Evolutionary conservation across 1,139 yeast species (phyloP).

Genomic region (Lipomyces yarrowii): DNA sequence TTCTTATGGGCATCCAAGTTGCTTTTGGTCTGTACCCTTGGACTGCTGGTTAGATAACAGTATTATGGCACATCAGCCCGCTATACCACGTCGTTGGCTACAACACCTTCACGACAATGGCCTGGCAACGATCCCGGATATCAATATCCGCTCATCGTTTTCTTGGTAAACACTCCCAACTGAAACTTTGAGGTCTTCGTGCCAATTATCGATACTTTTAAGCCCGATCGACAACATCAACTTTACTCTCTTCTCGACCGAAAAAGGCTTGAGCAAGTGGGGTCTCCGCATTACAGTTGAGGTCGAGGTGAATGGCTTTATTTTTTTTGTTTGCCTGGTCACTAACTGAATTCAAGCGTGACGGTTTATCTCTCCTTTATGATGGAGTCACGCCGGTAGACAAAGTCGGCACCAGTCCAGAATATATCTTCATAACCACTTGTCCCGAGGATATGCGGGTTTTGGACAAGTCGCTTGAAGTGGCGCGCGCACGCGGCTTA

Average conservation of each 20-base stretch:
- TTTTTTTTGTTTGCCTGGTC: neutral
- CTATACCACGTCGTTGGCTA: neutral
- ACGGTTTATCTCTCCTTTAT: constrained; percentile 14
- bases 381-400: constrained; percentile 10
- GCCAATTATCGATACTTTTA: constrained; percentile 11
- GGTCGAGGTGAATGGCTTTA: constrained; percentile 9
- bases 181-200: constrained; percentile 15
- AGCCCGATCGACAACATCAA: constrained; percentile 6
- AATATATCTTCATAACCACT: constrained; percentile 26
- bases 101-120: too few species aligned
- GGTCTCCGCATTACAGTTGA: constrained; percentile 13
- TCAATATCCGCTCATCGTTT: constrained; percentile 7
- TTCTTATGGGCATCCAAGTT: constrained; percentile 8
- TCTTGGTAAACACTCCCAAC: constrained; percentile 15
- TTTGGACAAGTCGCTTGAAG: constrained; percentile 17
- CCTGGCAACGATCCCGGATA: neutral
- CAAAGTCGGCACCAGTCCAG: constrained; percentile 16
- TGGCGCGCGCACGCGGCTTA: constrained; percentile 15
- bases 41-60: constrained; percentile 12
- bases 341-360: constrained; percentile 7
- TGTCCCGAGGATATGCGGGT: constrained; percentile 29
- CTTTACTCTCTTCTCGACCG: constrained; percentile 10
- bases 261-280: constrained; percentile 12
- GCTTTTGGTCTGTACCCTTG: constrained; percentile 12
- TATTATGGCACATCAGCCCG: constrained; percentile 17